Base-by-base conservation (phyloP, 257 asterid species). In the Ocimum tenuiflorum region DNA sequence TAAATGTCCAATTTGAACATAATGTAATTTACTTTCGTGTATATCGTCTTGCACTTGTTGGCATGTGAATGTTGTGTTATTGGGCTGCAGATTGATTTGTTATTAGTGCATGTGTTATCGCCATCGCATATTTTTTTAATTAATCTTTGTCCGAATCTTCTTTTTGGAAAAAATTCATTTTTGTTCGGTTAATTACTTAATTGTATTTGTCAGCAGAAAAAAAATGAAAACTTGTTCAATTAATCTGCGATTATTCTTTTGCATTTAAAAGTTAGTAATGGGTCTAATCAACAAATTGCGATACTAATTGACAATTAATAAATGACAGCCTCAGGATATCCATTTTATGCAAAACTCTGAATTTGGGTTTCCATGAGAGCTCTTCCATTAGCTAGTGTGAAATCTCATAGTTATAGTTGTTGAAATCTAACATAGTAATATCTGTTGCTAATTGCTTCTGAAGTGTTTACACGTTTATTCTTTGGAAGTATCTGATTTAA, bases 261-360 rank as follows among this genome's bases (percentile, higher is more conserved):
- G 38, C 52, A 18, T 42, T 22, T 33, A 1, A 46, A 33, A 27
- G 9, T 41, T 53, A 7, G 52, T 50, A 60, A 33, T 19, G 7
- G 57, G 35, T 24, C 18, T 7, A 47, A 43, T 54, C 39, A 45
- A 12, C 17, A 31, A 17, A 19, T 55, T 23, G 31, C 22, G 47
- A 17, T 55, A 60, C 27, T 69, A 42, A 18, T 39, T 72, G 46
- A 65, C 53, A 65, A 54, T 9, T 53, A 50, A 14, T 15, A 2
- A 17, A 29, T 18, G 42, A 35, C 4, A 23, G 20, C 6, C 43
- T 35, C 0, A 14, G 2, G 24, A 22, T 11, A 36, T 55, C 49
- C 20, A 12, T 47, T 45, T 48, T 18, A 48, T 64, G 43, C 14
- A 6, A 20, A 20, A 41, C 18, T 9, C 22, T 63, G 13, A 45